Evolutionary conservation across 1,284 basidiomycete genomes (phyloP), one percentile per base, ranked within the genome.

Genomic region (Inonotus hispidus): DNA sequence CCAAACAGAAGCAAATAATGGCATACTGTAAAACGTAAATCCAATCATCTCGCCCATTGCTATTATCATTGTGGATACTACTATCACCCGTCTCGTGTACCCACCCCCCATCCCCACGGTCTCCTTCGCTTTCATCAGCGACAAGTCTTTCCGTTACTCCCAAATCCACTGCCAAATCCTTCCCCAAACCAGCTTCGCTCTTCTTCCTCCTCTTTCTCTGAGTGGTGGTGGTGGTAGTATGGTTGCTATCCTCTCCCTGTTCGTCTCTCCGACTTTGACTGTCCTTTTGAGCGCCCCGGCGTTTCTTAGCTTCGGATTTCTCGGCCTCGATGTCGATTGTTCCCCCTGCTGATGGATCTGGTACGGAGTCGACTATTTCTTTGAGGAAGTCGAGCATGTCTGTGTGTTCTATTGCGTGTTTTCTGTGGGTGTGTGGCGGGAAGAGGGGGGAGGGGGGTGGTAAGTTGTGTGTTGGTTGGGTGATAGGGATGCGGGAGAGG

Each of bases 371-470:
- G n/a, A 98, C 94, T 59, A 98, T 87, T 70, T 98, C 95, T 71
- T 94, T 93, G 52, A 98, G 82, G 73, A 99, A 99, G 74, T 99
- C 96, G 64, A 98, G 88, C 77, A 88, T 91, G 64, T 95, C 88
- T 37, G 88, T 92, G 10, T 86, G 88, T 65, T 94, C 88, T 7
- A 98, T 88, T 0, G 95, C 92, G 67, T 95, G 90, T 81, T 99
- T 99, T 65, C 96, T 98, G 71, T 13, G 8, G 32, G 32, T 32
- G 32, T 3, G 8, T 32, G 32, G 32, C 32, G 32, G 8, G 32
- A 32, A 8, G 32, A 8, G 32, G 32, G 4, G 32, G 8, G 32
- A 32, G 4, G 32, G 8, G 32, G n/a, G n/a, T n/a, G n/a, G n/a
- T n/a, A n/a, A n/a, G n/a, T n/a, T n/a, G n/a, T n/a, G n/a, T n/a